Evolutionary conservation across 345 rosid genomes (phyloP).

Genomic region (Nasturtium officinale): DNA sequence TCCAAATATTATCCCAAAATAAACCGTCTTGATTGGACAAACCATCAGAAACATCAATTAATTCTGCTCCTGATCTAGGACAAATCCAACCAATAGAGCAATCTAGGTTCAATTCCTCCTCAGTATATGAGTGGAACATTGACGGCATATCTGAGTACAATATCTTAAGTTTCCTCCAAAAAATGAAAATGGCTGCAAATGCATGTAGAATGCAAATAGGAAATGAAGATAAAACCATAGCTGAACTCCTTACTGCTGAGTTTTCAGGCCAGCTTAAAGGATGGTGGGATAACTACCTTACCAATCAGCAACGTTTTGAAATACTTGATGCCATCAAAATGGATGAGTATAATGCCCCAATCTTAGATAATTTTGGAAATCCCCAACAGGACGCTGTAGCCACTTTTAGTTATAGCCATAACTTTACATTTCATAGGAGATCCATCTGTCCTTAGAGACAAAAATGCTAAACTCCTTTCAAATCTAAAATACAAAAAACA

Average conservation of each 20-base stretch:
- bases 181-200: background rate
- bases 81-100: background rate
- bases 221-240: background rate
- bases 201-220: background rate
- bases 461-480: background rate
- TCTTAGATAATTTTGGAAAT: background rate
- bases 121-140: background rate
- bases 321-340: background rate
- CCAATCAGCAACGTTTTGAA: background rate
- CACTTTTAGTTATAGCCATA: background rate
- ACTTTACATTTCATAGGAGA: background rate
- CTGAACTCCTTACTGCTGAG: background rate
- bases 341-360: no score
- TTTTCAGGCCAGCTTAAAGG: background rate
- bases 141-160: background rate
- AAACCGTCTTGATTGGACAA: background rate
- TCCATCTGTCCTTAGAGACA: background rate
- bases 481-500: background rate
- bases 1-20: background rate
- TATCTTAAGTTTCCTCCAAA: background rate
- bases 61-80: background rate
- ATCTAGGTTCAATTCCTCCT: background rate
- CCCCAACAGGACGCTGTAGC: background rate
- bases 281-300: slow-evolving; percentile 2
- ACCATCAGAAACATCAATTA: background rate